Evolutionary conservation across 345 rosid species (phyloP).

Genomic region (Pugionium cornutum): DNA sequence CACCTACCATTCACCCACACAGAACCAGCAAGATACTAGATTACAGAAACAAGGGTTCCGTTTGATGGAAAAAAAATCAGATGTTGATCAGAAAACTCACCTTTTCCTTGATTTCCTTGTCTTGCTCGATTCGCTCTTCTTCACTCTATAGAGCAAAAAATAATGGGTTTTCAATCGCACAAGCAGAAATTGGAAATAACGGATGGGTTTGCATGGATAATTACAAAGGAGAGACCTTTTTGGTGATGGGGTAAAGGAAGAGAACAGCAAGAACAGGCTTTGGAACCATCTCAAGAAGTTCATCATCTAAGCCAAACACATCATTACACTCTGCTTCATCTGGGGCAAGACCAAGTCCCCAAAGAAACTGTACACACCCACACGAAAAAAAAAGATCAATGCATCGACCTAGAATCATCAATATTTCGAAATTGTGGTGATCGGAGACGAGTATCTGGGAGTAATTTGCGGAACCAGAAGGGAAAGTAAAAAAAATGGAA

Average conservation of each 20-base stretch:
- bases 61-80: not conserved
- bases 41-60: not conserved
- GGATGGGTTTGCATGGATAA: not conserved
- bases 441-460: slow-evolving; percentile 11
- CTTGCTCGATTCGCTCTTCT: slow-evolving; percentile 72
- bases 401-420: not conserved
- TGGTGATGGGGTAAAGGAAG: slow-evolving; percentile 79
- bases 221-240: slow-evolving; percentile 49
- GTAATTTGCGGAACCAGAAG: not conserved
- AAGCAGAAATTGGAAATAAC: not conserved
- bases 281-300: slow-evolving; percentile 83
- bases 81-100: slow-evolving; percentile 43
- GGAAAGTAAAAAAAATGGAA: not conserved
- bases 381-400: not conserved
- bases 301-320: slow-evolving; percentile 89
- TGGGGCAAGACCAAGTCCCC: slow-evolving; percentile 76
- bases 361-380: slow-evolving; percentile 60
- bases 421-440: slow-evolving; percentile 10
- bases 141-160: slow-evolving; percentile 52
- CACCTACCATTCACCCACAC: slow-evolving; percentile 47
- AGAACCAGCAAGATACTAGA: slow-evolving; percentile 3
- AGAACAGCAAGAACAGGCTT: slow-evolving; percentile 91
- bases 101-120: slow-evolving; percentile 51
- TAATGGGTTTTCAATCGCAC: slow-evolving; percentile 7
- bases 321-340: slow-evolving; percentile 77